Evolutionary conservation across 1,284 basidiomycete genomes (phyloP).

Genomic region (Apiotrichum sp.): DNA sequence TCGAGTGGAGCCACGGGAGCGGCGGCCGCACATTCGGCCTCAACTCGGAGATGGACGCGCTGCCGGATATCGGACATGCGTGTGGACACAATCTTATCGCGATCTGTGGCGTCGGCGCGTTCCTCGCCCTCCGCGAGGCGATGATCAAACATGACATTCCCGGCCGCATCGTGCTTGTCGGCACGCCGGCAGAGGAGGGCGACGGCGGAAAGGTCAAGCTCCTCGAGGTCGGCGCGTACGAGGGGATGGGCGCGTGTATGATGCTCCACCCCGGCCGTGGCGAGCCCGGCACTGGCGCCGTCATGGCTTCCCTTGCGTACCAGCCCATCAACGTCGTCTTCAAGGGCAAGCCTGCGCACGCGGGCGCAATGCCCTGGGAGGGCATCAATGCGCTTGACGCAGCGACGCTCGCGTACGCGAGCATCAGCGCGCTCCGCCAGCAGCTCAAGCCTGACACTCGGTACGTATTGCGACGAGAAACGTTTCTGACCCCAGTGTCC

Average conservation of each 20-base stretch:
- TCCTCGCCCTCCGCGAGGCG: constrained; percentile 63
- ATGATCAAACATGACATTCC: constrained; percentile 59
- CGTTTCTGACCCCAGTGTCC: constrained; percentile 41
- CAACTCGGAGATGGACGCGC: constrained; percentile 56
- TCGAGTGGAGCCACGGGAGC: constrained; percentile 55
- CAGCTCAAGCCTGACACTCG: constrained; percentile 45
- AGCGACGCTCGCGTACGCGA: constrained; percentile 69
- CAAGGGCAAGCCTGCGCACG: constrained; percentile 59
- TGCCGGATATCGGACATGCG: constrained; percentile 60
- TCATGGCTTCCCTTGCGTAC: constrained; percentile 25
- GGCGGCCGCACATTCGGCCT: constrained; percentile 60
- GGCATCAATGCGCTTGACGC: constrained; percentile 78
- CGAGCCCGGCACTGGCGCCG: background rate
- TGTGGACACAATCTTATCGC: constrained; percentile 86
- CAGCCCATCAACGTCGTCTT: constrained; percentile 24
- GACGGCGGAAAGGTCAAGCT: constrained; percentile 71
- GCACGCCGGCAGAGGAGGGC: constrained; percentile 79
- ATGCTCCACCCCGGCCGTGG: constrained; percentile 17
- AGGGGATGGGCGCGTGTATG: constrained; percentile 20
- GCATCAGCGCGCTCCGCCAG: constrained; percentile 66
- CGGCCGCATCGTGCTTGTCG: constrained; percentile 70
- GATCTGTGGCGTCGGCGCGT: constrained; percentile 68
- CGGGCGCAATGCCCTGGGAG: constrained; percentile 55
- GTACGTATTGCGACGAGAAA: too few relatives aligned
- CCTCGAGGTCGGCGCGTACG: constrained; percentile 65